Base-by-base conservation (phyloP, 352 stramenopile genomes). In the Globisporangium lucens region DNA sequence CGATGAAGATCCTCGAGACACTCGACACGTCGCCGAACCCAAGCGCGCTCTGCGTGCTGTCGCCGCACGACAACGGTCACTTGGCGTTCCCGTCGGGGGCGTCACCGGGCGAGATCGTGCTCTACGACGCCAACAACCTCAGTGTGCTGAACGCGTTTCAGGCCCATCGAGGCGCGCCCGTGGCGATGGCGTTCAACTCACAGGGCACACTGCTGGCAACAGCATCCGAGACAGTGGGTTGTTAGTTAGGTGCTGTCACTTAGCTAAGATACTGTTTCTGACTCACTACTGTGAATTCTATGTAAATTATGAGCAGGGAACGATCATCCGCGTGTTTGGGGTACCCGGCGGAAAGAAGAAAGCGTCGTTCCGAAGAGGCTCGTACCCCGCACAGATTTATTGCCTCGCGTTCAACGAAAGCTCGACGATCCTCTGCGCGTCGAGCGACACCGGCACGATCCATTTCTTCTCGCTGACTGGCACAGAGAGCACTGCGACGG, bases 271-370 rank as follows among this genome's bases (percentile, higher is more conserved):
- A 61, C 15, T 70, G 68, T 30, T 30, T 46, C 46, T 24, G 20
- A 17, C 24, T 57, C 13, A 36, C 27, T 20, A 49, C n/a, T 30
- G 43, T 61, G 13, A 2, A 13, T 33, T 59, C 10, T 24, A 5
- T 33, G 38, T 12, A 43, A 17, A 22, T 56, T 17, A 43, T 36
- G 46, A 30, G 13, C 36, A 98, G 79, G 98, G 98, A 17, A 99
- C 98, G 6, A 79, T 99, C 47, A 96, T 99, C 69, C 88, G 98
- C n/a, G 89, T 99, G 24, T 99, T 98, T 79, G 86, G 97, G 60
- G 97, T 98, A 7, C 85, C 91, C 56, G 96, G 83, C 1, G 95
- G 96, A 10, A 89, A 87, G 67, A 91, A 97, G 66, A 76, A 95
- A 38, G 88, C 90, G 35, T 97, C 98, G 57, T 98, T 99, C 65